Evolutionary conservation across 208 protist species (phyloP).

Genomic region (Acanthamoeba triangularis): DNA sequence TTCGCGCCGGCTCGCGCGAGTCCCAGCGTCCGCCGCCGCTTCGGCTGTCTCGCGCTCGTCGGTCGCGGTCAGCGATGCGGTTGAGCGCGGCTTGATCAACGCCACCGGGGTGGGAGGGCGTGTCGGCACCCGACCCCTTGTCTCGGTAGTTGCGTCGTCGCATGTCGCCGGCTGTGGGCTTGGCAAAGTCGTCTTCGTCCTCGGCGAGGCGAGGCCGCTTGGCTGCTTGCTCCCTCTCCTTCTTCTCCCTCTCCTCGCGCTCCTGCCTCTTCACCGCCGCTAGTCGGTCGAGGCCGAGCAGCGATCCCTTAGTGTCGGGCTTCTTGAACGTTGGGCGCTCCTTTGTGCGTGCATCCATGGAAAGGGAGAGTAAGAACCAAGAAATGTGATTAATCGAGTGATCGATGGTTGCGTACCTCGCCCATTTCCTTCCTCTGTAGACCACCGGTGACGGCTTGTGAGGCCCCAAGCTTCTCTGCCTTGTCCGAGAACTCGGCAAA

Average conservation of each 20-base stretch:
- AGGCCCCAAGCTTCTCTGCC: background rate
- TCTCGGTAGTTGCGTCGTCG: conserved; percentile 41
- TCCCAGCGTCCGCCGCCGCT: background rate
- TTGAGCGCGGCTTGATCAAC: conserved; percentile 53
- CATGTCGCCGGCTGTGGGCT: background rate
- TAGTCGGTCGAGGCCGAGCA: conserved; percentile 69
- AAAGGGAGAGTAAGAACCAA: background rate
- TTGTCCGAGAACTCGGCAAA: conserved; percentile 36
- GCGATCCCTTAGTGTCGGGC: conserved; percentile 17
- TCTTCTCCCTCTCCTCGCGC: conserved; percentile 27
- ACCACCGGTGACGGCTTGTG: background rate
- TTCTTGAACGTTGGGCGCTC: conserved; percentile 42
- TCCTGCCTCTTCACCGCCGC: conserved; percentile 61
- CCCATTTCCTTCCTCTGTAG: conserved; percentile 41
- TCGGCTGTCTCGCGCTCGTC: background rate
- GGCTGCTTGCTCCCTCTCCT: conserved; percentile 12
- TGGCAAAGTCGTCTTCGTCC: conserved; percentile 1
- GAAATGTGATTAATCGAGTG: background rate
- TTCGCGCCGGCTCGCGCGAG: background rate
- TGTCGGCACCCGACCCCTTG: conserved; percentile 6
- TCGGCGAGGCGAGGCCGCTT: background rate
- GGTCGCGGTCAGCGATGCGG: conserved; percentile 26
- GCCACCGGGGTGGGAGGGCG: conserved; percentile 70
- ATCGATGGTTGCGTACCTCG: background rate
- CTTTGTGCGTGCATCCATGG: background rate